Conservation (phyloP, 2,329 filamentous ascomycete genomes). For the Fusarium drepaniforme region DNA sequence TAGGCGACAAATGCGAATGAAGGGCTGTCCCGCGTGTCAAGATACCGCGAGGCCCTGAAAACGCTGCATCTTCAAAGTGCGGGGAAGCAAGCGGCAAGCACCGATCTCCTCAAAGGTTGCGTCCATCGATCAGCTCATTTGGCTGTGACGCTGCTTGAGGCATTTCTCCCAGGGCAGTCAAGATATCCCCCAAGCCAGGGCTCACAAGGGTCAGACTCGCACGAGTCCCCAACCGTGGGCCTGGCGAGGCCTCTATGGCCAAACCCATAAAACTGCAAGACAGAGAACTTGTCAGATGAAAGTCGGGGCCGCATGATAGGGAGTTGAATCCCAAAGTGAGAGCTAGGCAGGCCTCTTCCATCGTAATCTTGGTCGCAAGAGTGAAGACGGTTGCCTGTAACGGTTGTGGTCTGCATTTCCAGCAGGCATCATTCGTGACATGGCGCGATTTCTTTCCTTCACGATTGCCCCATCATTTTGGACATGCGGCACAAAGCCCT, state of each 20-base stretch:
- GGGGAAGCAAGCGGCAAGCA: not conserved
- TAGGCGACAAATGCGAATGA: not conserved
- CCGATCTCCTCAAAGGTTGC: not conserved
- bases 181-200: not conserved
- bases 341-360: not conserved
- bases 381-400: not conserved
- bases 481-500: not conserved
- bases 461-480: conserved; percentile 5
- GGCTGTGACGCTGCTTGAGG: conserved; percentile 3
- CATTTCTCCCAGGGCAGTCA: not conserved
- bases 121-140: conserved; percentile 3
- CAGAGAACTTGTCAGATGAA: not conserved
- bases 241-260: conserved; percentile 3
- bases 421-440: conserved; percentile 11
- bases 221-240: not conserved
- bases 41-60: conserved; percentile 16
- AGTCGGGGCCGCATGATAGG: not conserved
- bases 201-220: not conserved
- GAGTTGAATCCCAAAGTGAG: not conserved
- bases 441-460: conserved; percentile 12
- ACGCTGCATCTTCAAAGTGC: not conserved
- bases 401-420: conserved; percentile 1
- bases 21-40: not conserved
- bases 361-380: not conserved
- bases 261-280: not conserved